These are phyloP conservation scores for Apiotrichum mycotoxinovorans DNA, from an alignment of 1,284 basidiomycete genomes.

Conservation along the genomic window DNA sequence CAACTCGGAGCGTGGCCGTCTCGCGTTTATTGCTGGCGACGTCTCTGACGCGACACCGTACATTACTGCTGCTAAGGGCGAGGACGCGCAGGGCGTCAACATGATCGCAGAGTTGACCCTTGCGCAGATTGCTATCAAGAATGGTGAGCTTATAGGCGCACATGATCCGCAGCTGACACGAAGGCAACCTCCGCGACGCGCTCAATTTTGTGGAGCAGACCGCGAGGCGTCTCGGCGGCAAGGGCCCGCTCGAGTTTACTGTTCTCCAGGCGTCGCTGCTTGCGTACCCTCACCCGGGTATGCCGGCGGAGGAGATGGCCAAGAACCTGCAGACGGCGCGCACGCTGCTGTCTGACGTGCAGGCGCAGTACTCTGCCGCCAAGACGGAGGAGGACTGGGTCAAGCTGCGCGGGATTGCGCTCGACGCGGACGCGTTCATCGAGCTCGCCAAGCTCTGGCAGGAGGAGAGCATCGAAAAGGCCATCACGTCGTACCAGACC, in stretches of 20 bases:
- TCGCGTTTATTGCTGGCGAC: slow-evolving; percentile 66
- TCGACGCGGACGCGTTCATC: slow-evolving; percentile 76
- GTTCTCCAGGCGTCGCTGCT: slow-evolving; percentile 85
- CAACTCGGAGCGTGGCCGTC: slow-evolving; percentile 69
- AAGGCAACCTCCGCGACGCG: slow-evolving; percentile 58
- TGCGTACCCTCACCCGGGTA: slow-evolving; percentile 70
- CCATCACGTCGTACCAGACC: slow-evolving; percentile 67
- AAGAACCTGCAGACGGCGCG: slow-evolving; percentile 71
- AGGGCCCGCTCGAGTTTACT: slow-evolving; percentile 64
- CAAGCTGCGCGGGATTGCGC: slow-evolving; percentile 59
- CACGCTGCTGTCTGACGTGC: slow-evolving; percentile 73
- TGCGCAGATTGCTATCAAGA: slow-evolving; percentile 78
- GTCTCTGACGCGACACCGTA: slow-evolving; percentile 64
- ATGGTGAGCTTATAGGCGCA: slow-evolving; percentile 55
- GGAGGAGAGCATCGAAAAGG: slow-evolving; percentile 69
- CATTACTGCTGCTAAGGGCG: slow-evolving; percentile 69
- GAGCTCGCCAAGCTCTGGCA: slow-evolving; percentile 86
- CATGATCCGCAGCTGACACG: slow-evolving; percentile 11
- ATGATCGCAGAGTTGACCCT: slow-evolving; percentile 74
- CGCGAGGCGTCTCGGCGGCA: slow-evolving; percentile 44
- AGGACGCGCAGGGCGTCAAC: slow-evolving; percentile 60
- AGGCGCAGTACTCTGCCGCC: slow-evolving; percentile 59
- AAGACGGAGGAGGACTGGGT: slow-evolving; percentile 42
- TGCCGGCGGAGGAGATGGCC: slow-evolving; percentile 66
- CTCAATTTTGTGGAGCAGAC: slow-evolving; percentile 77